Conservation (phyloP, 2,329 filamentous ascomycete species). For the Aspergillus fijiensis region DNA sequence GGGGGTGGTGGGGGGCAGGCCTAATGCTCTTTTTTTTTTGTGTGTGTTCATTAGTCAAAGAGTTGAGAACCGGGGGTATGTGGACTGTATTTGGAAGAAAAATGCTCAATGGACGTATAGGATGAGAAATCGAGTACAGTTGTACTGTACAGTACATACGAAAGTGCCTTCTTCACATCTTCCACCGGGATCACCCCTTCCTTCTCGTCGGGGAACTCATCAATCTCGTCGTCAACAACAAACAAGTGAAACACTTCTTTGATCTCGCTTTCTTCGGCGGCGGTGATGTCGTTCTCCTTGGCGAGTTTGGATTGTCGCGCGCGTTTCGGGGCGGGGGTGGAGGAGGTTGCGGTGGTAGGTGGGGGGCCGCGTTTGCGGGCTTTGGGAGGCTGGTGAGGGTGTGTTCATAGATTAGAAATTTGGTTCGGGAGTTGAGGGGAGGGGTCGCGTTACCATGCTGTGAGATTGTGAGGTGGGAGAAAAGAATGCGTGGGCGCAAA, state of each 20-base stretch:
- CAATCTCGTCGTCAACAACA: slow-evolving; percentile 42
- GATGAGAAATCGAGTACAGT: too few species aligned
- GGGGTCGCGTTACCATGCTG: slow-evolving; percentile 21
- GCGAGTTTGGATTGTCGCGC: slow-evolving; percentile 79
- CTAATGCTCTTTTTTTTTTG: slow-evolving; percentile 65
- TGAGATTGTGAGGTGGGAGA: slow-evolving; percentile 10
- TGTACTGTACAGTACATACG: slow-evolving; percentile 51
- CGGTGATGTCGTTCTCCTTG: slow-evolving; percentile 83
- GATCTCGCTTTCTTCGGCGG: slow-evolving; percentile 84
- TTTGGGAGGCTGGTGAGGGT: slow-evolving; percentile 34
- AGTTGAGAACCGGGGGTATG: too few species aligned
- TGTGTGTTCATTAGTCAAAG: too few species aligned
- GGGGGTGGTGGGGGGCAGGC: slow-evolving; percentile 60
- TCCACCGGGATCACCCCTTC: slow-evolving; percentile 66
- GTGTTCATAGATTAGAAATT: background rate
- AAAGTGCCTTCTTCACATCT: slow-evolving; percentile 70
- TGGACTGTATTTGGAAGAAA: too few species aligned
- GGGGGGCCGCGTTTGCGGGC: slow-evolving; percentile 29
- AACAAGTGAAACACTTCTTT: slow-evolving; percentile 87
- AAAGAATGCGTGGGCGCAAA: background rate
- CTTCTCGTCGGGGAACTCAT: slow-evolving; percentile 70
- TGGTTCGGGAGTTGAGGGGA: background rate
- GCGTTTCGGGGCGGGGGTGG: slow-evolving; percentile 37
- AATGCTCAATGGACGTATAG: too few species aligned
- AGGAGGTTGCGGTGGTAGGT: slow-evolving; percentile 22